phyloP scores from a whole-genome alignment of 768 basidiomycete genomes.

The Strobilomyces echinocephalus region DNA sequence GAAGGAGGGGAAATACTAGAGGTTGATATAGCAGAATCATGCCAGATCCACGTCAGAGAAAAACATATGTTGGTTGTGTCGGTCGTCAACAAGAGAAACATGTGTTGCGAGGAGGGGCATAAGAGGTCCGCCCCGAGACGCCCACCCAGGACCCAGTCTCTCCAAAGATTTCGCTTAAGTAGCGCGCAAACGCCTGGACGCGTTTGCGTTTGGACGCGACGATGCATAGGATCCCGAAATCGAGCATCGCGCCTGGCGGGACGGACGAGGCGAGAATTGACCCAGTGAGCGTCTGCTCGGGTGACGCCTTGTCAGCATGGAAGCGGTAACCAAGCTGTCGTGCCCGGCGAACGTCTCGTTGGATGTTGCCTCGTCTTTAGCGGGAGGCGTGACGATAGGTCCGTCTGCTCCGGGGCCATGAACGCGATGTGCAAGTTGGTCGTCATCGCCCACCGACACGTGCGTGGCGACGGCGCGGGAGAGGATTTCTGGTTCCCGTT shows the following conservation, averaged over 20 bases:
- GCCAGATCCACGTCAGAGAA: too few relatives aligned
- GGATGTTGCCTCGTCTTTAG: constrained; percentile 11
- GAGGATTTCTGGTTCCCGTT: too few relatives aligned
- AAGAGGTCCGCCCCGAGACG: constrained; percentile 32
- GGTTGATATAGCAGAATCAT: too few relatives aligned
- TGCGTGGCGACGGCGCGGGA: too few relatives aligned
- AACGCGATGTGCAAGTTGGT: constrained; percentile 18
- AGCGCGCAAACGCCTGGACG: constrained; percentile 82
- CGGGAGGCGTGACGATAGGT: constrained; percentile 7
- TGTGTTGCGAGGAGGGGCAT: too few relatives aligned
- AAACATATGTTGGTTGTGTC: too few relatives aligned
- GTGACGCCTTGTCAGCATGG: constrained; percentile 17
- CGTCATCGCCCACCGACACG: neutral
- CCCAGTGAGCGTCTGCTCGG: constrained; percentile 18
- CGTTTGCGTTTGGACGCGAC: constrained; percentile 77
- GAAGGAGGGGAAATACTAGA: too few relatives aligned
- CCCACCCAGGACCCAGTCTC: constrained; percentile 86
- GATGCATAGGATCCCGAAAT: constrained; percentile 88
- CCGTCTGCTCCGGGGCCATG: constrained; percentile 10
- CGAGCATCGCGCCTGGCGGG: constrained; percentile 61
- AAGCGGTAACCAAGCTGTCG: constrained; percentile 24
- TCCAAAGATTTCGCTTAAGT: constrained; percentile 78
- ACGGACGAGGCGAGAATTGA: constrained; percentile 21
- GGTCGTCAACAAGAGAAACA: too few relatives aligned
- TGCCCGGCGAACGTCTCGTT: constrained; percentile 21